Conservation (phyloP, 1,284 basidiomycete species). For the Heimioporus retisporus region DNA sequence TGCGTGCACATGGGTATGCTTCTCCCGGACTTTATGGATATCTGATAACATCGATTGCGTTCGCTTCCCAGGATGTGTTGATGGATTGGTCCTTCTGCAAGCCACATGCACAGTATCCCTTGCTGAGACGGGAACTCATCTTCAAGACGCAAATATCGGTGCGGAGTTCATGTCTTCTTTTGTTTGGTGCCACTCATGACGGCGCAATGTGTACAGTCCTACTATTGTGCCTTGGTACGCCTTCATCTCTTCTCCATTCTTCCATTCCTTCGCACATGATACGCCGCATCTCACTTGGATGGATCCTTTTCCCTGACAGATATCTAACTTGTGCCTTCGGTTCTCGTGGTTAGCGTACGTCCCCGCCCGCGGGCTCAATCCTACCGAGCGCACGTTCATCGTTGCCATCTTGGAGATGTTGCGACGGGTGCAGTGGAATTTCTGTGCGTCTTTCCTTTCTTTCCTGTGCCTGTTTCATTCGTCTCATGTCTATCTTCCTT, state of each 20-base stretch:
- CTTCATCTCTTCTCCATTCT: neutral
- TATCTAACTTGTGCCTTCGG: conserved; percentile 80
- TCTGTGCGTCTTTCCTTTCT: conserved; percentile 64
- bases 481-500: no score
- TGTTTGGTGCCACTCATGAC: neutral
- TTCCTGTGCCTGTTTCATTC: neutral
- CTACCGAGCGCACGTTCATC: conserved; percentile 76
- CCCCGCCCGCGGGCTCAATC: conserved; percentile 62
- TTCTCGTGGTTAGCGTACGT: conserved; percentile 90
- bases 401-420: conserved; percentile 82
- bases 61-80: conserved; percentile 65
- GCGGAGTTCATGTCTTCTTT: conserved; percentile 37
- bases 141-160: conserved; percentile 73
- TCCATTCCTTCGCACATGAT: no score
- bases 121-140: conserved; percentile 81
- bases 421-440: conserved; percentile 94
- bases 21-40: neutral
- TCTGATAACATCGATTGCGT: neutral
- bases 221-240: conserved; percentile 79
- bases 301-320: conserved; percentile 46
- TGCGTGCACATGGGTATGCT: conserved; percentile 82
- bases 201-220: conserved; percentile 55
- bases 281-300: neutral
- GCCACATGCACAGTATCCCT: conserved; percentile 62
- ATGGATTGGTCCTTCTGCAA: conserved; percentile 89